Percentiles rank a stretch among this genome's conserved stretches.
phyloP scores from a whole-genome alignment of 2,329 filamentous ascomycete species.

The Aspergillus sp. region DNA sequence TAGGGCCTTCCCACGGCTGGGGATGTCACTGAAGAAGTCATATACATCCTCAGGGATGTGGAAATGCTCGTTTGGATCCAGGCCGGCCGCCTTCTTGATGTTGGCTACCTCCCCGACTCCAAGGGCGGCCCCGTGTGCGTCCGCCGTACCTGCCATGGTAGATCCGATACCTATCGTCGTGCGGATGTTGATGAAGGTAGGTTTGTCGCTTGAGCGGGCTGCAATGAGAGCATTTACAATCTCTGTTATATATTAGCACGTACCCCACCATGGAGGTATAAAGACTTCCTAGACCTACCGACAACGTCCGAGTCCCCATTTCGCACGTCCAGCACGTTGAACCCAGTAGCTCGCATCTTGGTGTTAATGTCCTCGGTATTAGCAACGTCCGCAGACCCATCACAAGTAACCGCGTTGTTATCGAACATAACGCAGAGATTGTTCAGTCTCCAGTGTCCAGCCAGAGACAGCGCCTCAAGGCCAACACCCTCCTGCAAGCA shows the following conservation, averaged over 20 bases:
- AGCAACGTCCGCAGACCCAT: slow-evolving; percentile 54
- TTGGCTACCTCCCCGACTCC: slow-evolving; percentile 8
- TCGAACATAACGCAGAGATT: slow-evolving; percentile 61
- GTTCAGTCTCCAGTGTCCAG: slow-evolving; percentile 44
- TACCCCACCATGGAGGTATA: not conserved
- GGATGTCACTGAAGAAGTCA: slow-evolving; percentile 10
- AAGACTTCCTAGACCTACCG: slow-evolving; percentile 21
- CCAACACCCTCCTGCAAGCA: slow-evolving; percentile 60
- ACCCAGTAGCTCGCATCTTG: slow-evolving; percentile 59
- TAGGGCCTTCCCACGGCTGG: not conserved
- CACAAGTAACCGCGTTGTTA: slow-evolving; percentile 61
- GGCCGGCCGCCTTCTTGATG: slow-evolving; percentile 1
- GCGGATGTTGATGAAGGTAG: slow-evolving; percentile 57
- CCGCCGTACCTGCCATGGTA: slow-evolving; percentile 4
- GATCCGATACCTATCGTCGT: slow-evolving; percentile 54
- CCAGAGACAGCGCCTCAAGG: slow-evolving; percentile 55
- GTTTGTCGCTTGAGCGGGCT: slow-evolving; percentile 48
- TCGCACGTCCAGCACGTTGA: slow-evolving; percentile 55
- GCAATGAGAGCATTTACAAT: slow-evolving; percentile 35
- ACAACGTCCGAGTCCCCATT: slow-evolving; percentile 55
- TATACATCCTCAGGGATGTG: slow-evolving; percentile 14
- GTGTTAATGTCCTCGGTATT: slow-evolving; percentile 58
- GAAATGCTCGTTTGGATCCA: slow-evolving; percentile 10
- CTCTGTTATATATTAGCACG: slow-evolving; percentile 5
- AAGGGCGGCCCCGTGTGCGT: slow-evolving; percentile 9